These are phyloP conservation scores for Phalaenopsis equestris DNA, from an alignment of 106 monocot genomes.

Conservation along the genomic window DNA sequence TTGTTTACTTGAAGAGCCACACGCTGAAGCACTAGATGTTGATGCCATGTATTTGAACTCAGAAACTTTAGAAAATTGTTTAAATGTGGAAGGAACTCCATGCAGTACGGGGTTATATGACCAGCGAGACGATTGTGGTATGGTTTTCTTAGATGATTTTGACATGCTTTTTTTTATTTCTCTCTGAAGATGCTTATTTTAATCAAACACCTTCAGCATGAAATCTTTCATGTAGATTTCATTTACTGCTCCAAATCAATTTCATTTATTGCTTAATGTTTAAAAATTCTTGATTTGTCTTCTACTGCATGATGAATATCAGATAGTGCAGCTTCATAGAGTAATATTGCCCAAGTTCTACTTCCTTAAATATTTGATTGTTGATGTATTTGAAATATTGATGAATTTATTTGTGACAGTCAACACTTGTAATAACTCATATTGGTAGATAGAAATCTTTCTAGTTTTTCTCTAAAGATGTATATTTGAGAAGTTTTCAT, in stretches of 20 bases:
- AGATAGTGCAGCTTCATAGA: no score
- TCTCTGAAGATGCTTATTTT: not conserved
- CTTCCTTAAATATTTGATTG: not conserved
- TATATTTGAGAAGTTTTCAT: not conserved
- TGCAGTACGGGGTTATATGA: not conserved
- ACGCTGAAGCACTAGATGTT: slow-evolving; percentile 1
- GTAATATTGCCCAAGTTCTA: not conserved
- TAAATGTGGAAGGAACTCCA: slow-evolving; percentile 7
- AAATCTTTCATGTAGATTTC: not conserved
- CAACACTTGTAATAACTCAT: not conserved
- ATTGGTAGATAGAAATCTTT: not conserved
- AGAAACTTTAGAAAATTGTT: not conserved
- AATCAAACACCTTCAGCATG: not conserved
- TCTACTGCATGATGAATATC: no score
- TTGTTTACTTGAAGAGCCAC: slow-evolving; percentile 15
- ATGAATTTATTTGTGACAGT: not conserved
- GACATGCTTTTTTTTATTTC: not conserved
- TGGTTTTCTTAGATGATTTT: not conserved
- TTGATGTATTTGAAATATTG: not conserved
- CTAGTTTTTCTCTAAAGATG: not conserved
- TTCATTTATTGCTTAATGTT: no score
- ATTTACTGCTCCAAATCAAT: no score
- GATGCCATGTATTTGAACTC: slow-evolving; percentile 8
- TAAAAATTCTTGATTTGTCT: no score
- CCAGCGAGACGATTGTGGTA: slow-evolving; percentile 6